phyloP scores from a whole-genome alignment of 768 basidiomycete genomes.

The Leccinum fibrillosum region DNA sequence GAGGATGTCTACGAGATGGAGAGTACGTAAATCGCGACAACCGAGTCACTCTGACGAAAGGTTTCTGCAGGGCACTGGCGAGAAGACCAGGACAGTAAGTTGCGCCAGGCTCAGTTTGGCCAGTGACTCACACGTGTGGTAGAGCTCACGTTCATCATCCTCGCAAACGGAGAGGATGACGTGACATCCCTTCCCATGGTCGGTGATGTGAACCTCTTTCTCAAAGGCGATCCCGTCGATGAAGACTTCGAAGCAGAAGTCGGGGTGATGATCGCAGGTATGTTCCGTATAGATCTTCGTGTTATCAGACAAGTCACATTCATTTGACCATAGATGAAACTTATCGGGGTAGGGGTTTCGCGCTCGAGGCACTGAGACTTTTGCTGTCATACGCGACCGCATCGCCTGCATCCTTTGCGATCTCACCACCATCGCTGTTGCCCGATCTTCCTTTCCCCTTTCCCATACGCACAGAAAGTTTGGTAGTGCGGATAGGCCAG shows the following conservation, averaged over 20 bases:
- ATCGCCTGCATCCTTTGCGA: slow-evolving; percentile 23
- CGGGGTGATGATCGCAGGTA: slow-evolving; percentile 93
- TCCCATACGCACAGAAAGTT: slow-evolving; percentile 39
- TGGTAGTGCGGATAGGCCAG: slow-evolving; percentile 71
- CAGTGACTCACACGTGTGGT: slow-evolving; percentile 4
- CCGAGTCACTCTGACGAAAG: background rate
- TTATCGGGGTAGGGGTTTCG: slow-evolving; percentile 69
- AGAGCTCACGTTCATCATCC: slow-evolving; percentile 90
- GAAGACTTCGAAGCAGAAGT: slow-evolving; percentile 70
- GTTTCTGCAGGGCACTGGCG: slow-evolving; percentile 72
- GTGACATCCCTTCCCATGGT: slow-evolving; percentile 60
- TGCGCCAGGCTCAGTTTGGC: background rate
- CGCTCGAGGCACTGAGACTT: slow-evolving; percentile 57
- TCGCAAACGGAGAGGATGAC: slow-evolving; percentile 38
- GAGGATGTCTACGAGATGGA: slow-evolving; percentile 91
- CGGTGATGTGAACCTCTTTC: slow-evolving; percentile 90
- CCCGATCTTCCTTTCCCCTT: slow-evolving; percentile 38
- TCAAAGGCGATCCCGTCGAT: slow-evolving; percentile 50
- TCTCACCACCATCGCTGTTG: slow-evolving; percentile 11
- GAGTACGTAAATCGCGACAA: slow-evolving; percentile 41
- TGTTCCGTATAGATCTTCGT: background rate
- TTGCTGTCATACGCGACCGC: slow-evolving; percentile 69
- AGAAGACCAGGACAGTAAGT: slow-evolving; percentile 72
- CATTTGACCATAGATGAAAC: slow-evolving; percentile 46
- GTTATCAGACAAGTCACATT: background rate